Evolutionary conservation across 2,329 filamentous ascomycete genomes (phyloP), one percentile per base, ranked within the genome.

Genomic region (Arthrinium puccinioides): DNA sequence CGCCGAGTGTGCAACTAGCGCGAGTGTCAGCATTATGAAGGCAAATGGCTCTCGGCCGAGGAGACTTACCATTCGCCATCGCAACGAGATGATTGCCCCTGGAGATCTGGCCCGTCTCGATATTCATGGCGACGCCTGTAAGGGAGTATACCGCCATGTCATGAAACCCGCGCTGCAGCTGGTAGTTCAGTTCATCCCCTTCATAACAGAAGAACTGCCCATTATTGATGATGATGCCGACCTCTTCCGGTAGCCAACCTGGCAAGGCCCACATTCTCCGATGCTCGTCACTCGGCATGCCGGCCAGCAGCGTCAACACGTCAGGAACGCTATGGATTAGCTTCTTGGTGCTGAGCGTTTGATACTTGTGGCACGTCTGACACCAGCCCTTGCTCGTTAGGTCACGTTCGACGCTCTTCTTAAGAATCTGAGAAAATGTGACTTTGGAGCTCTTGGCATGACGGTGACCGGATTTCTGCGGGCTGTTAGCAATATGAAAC

Each of bases 131-230:
- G 50, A 95, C 70, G 4, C 92, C 92, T 10, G 96, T 80, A 19
- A 98, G 69, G 41, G 95, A 94, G 58, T 96, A 98, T 0, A 97
- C 83, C 10, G 81, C 79, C 33, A 97, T 84, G 35, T 84, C 82
- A 41, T 89, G 84, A 6, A 82, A 82, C 16, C 84, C 85, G 21
- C 84, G 76, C 52, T 90, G 82, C 16, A 94, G 63, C 49, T 92
- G 86, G 32, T 85, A 63, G 54, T 82, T 83, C 46, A 98, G 62
- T 51, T 97, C 89, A 37, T 94, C 83, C 3, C 92, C 90, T 60
- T 98, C 89, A 46, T 88, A 97, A 60, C 89, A 96, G 60, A 87
- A 89, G 54, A 97, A 86, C 53, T 94, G 86, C n/a, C 87, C 87
- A 51, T 86, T 79, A 42, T 94, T 86, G 40, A 95, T 78, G 40